Base-by-base conservation (phyloP, 2,329 filamentous ascomycete genomes). In the Xylariaceae sp. region DNA sequence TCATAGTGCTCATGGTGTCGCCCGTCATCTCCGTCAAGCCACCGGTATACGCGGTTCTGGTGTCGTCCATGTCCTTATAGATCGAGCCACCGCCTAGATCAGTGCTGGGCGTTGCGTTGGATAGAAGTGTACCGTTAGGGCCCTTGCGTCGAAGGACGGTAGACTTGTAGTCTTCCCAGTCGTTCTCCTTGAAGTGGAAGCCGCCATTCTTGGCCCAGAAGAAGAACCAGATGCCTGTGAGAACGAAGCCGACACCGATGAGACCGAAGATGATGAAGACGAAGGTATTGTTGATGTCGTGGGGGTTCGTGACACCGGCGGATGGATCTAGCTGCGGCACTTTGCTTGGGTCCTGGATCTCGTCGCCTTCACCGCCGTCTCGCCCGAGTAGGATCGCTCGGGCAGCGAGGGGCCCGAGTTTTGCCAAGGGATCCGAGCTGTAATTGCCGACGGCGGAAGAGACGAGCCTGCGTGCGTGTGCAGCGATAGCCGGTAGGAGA, bases 111-210 rank as follows among this genome's bases (percentile, higher is more conserved):
- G 91, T 96, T 0, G 88, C 91, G 52, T 89, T 89, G 53, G 84
- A 88, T 3, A 96, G 77, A 1, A 92, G 85, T 44, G 87, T 91
- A 41, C 92, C 92, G 72, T 96, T 91, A 4, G 91, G 90, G 0
- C 91, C 91, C 66, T 87, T 91, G 51, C 91, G 87, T 42, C 94
- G 83, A 45, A 99, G 74, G 1, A 99, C 94, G 0, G 92, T 96
- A 1, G 88, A 87, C 71, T 97, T 97, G 82, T 99, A 99, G 67
- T 99, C 94, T 4, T 97, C 92, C 92, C 94, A 99, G 72, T 99
- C 94, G 37, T 83, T 79, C 60, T 95, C 76, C 46, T 81, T 80
- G 79, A 91, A 97, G 60, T 88, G 76, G 75, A 97, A 96, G 11
- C 94, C 94, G 58, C 94, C 94, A 65, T 97, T 96, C 74, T 88